Percentiles rank a stretch among this genome's conserved stretches.
phyloP scores from a whole-genome alignment of 345 rosid species.

The Sonneratia caseolaris region DNA sequence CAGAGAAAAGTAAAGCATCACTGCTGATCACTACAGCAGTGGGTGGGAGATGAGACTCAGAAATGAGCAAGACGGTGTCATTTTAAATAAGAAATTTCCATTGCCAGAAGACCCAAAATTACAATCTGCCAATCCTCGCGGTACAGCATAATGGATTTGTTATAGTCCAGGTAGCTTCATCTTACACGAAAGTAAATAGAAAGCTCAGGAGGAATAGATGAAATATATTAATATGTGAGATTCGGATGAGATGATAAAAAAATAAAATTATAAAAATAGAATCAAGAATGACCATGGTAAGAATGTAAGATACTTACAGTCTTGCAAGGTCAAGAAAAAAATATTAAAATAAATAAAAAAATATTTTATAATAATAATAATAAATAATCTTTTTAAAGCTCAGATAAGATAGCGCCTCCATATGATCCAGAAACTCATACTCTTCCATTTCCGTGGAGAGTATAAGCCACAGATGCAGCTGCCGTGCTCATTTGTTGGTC shows the following conservation, averaged over 20 bases:
- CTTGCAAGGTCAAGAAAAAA: constrained; percentile 71
- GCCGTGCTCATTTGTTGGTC: neutral
- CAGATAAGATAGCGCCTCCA: constrained; percentile 7
- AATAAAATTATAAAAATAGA: neutral
- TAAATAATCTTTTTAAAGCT: neutral
- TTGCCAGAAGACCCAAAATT: too few species aligned
- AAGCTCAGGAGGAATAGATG: constrained; percentile 39
- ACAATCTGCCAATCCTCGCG: too few species aligned
- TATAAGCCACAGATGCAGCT: neutral
- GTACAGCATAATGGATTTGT: too few species aligned
- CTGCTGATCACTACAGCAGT: too few species aligned
- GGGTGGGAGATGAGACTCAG: too few species aligned
- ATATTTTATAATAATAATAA: neutral
- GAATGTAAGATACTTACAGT: constrained; percentile 4
- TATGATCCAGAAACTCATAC: neutral
- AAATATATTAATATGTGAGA: neutral
- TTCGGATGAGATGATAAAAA: neutral
- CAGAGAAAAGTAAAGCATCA: too few species aligned
- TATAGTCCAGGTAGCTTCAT: neutral
- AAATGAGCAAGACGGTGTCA: too few species aligned
- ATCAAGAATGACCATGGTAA: neutral
- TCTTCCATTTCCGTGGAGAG: neutral
- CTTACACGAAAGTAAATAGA: neutral
- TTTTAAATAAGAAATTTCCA: too few species aligned
- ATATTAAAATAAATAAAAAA: neutral